Percentiles rank a stretch among this genome's conserved stretches.
Conservation (phyloP, 768 basidiomycete species). For the Tricholoma saponaceum region DNA sequence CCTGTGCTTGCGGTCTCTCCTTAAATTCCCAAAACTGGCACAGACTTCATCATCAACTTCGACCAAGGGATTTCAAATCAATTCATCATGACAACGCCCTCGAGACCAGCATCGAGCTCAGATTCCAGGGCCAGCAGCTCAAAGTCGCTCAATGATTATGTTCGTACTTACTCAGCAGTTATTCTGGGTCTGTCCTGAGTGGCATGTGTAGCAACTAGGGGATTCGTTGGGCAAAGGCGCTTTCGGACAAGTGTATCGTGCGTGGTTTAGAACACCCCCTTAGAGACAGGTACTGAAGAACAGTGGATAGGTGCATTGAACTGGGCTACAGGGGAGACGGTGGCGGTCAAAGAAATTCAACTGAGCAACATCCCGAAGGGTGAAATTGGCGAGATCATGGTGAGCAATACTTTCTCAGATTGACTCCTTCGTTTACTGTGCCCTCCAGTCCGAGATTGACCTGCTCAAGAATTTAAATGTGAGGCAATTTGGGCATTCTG, state of each 20-base stretch:
- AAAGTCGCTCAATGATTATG: slow-evolving; percentile 65
- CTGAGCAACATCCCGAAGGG: slow-evolving; percentile 90
- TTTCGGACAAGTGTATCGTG: slow-evolving; percentile 95
- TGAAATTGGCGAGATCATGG: slow-evolving; percentile 97
- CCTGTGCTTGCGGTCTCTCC: slow-evolving; percentile 12
- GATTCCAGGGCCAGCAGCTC: slow-evolving; percentile 35
- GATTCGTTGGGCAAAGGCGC: slow-evolving; percentile 96
- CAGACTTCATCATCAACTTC: slow-evolving; percentile 8
- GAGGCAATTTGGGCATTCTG: slow-evolving; percentile 18
- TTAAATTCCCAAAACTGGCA: slow-evolving; percentile 17
- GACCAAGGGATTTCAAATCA: slow-evolving; percentile 10
- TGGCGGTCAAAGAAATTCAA: slow-evolving; percentile 97
- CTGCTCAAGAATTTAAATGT: slow-evolving; percentile 96
- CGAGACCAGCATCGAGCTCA: slow-evolving; percentile 34
- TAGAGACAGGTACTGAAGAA: slow-evolving; percentile 7
- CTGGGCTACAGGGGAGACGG: slow-evolving; percentile 96
- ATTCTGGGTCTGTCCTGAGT: slow-evolving; percentile 1
- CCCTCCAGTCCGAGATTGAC: slow-evolving; percentile 86
- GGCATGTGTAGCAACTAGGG: slow-evolving; percentile 75
- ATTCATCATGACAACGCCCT: slow-evolving; percentile 33
- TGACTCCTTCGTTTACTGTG: slow-evolving; percentile 13
- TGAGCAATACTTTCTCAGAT: slow-evolving; percentile 30
- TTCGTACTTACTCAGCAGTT: slow-evolving; percentile 25
- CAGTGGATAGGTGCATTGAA: slow-evolving; percentile 69
- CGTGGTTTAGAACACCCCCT: slow-evolving; percentile 27